A percentile compares a stretch with the other conserved stretches of the same genome.
phyloP scores from a whole-genome alignment of 768 basidiomycete genomes.

The Collybia sordida region DNA sequence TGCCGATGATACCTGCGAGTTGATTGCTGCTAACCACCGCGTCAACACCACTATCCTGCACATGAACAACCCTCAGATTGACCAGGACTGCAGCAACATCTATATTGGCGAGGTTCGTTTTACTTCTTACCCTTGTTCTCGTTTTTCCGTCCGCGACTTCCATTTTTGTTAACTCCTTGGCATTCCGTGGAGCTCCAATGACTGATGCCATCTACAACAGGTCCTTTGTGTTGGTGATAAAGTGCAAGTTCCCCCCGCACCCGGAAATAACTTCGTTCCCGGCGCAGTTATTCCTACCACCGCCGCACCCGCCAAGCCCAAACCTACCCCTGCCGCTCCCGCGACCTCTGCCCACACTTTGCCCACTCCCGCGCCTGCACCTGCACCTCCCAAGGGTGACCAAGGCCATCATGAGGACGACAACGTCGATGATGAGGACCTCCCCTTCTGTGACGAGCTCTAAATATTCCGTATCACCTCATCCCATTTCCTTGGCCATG shows the following conservation, averaged over 20 bases:
- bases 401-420: constrained; percentile 1
- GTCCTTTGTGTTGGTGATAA: constrained; percentile 51
- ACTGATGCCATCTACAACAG: constrained; percentile 16
- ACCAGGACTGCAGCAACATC: constrained; percentile 57
- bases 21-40: constrained; percentile 34
- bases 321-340: neutral
- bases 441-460: constrained; percentile 56
- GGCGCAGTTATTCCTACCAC: constrained; percentile 24
- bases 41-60: constrained; percentile 56
- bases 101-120: constrained; percentile 71
- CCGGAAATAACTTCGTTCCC: constrained; percentile 19
- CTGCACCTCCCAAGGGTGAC: neutral
- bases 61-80: constrained; percentile 76
- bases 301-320: constrained; percentile 5
- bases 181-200: too few relatives aligned
- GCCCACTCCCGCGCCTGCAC: constrained; percentile 8
- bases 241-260: constrained; percentile 43
- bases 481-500: neutral
- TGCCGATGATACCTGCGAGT: constrained; percentile 57
- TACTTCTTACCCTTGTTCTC: neutral
- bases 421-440: constrained; percentile 34
- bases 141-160: neutral
- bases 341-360: constrained; percentile 1
- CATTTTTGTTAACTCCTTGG: too few relatives aligned
- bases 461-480: constrained; percentile 14